phyloP scores from a whole-genome alignment of 495 filamentous ascomycete genomes.

The Neurospora pannonica region DNA sequence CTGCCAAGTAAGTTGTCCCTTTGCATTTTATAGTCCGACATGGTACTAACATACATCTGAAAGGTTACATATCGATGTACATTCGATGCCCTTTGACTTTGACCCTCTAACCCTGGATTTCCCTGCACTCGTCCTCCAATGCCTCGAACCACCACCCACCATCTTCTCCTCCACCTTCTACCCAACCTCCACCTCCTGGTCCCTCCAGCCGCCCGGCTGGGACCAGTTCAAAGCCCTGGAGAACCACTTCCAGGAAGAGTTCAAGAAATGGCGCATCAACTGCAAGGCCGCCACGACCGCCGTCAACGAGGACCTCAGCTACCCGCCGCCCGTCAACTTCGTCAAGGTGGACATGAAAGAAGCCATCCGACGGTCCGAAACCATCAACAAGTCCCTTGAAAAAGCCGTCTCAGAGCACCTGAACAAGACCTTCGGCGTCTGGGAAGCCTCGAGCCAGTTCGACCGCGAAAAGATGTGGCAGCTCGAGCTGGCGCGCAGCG shows the following conservation, averaged over 20 bases:
- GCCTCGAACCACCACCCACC: constrained; percentile 68
- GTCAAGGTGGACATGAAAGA: constrained; percentile 34
- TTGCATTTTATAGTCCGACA: background rate
- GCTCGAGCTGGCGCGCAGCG: constrained; percentile 66
- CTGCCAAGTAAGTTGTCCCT: constrained; percentile 56
- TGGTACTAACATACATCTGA: constrained; percentile 10
- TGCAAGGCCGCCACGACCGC: constrained; percentile 33
- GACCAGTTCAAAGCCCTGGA: constrained; percentile 63
- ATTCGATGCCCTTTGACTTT: constrained; percentile 63
- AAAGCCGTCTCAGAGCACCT: constrained; percentile 59
- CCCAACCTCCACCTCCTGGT: constrained; percentile 62
- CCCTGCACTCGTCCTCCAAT: constrained; percentile 68
- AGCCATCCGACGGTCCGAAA: constrained; percentile 29
- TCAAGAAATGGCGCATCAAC: constrained; percentile 49
- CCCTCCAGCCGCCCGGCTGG: constrained; percentile 57
- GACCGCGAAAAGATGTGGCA: constrained; percentile 60
- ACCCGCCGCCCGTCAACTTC: constrained; percentile 19
- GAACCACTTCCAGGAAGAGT: constrained; percentile 53
- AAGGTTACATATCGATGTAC: constrained; percentile 28
- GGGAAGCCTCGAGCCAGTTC: constrained; percentile 49
- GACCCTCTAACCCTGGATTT: constrained; percentile 73
- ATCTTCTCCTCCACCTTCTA: constrained; percentile 65
- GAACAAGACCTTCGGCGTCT: constrained; percentile 58
- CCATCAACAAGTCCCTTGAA: constrained; percentile 39
- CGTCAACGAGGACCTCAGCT: constrained; percentile 31